These are phyloP conservation scores for Debaryomyces psychrophilus DNA, from an alignment of 1,139 yeast genomes.

Conservation along the genomic window DNA sequence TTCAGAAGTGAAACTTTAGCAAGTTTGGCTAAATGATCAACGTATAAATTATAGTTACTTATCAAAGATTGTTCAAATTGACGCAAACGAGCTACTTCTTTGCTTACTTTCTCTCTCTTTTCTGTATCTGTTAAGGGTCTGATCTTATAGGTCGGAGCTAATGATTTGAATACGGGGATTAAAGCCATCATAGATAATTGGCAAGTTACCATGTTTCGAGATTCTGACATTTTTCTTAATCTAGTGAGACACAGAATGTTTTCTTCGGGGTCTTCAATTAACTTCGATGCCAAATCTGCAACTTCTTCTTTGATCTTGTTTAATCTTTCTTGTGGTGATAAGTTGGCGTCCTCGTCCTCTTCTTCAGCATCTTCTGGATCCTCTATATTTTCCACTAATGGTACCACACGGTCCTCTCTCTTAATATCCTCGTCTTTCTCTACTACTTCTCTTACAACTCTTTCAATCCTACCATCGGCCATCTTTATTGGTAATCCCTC, in stretches of 20 bases:
- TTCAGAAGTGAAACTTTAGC: constrained; percentile 44
- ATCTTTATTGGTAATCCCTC: constrained; percentile 85
- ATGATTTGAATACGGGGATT: constrained; percentile 79
- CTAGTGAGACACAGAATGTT: constrained; percentile 67
- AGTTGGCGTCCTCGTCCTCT: constrained; percentile 48
- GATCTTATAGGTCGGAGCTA: constrained; percentile 87
- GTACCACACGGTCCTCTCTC: constrained; percentile 19
- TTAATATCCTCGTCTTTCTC: constrained; percentile 25
- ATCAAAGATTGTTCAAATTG: constrained; percentile 80
- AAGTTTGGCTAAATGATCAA: constrained; percentile 54
- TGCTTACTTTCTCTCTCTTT: constrained; percentile 77
- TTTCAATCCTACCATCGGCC: constrained; percentile 67
- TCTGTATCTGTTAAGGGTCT: constrained; percentile 82
- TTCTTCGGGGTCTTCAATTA: constrained; percentile 91
- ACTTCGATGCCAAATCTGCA: constrained; percentile 75
- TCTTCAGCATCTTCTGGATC: constrained; percentile 29
- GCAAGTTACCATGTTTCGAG: constrained; percentile 67
- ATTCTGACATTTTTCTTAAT: constrained; percentile 70
- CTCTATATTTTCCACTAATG: constrained; percentile 27
- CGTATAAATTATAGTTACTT: constrained; percentile 66
- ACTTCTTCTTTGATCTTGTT: constrained; percentile 75
- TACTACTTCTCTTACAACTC: constrained; percentile 51
- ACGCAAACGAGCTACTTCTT: constrained; percentile 76
- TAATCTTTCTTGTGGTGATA: constrained; percentile 61
- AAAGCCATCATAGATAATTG: constrained; percentile 78